Percentiles rank a stretch among this genome's conserved stretches.
Conservation (phyloP, 2,329 filamentous ascomycete species). For the Ilyonectria mors-panacis region DNA sequence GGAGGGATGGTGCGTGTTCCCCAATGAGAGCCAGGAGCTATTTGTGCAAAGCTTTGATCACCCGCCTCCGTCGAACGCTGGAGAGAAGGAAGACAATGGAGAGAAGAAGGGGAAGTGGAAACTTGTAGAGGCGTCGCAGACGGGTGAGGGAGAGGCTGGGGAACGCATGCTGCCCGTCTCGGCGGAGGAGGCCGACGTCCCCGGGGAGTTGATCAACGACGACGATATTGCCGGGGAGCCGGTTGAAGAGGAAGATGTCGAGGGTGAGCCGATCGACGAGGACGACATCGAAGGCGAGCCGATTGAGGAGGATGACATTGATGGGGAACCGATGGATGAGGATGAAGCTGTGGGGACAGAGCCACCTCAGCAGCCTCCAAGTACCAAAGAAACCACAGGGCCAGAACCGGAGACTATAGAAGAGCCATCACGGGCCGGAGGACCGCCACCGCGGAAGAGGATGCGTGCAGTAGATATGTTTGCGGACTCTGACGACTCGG, state of each 20-base stretch:
- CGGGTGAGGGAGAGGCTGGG: constrained; percentile 25
- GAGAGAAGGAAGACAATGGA: constrained; percentile 45
- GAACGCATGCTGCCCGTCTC: constrained; percentile 42
- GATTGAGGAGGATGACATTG: constrained; percentile 63
- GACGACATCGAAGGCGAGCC: constrained; percentile 62
- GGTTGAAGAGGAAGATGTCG: constrained; percentile 63
- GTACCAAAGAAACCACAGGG: constrained; percentile 39
- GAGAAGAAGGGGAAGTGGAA: constrained; percentile 64
- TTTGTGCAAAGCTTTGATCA: constrained; percentile 81
- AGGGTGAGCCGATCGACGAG: constrained; percentile 63
- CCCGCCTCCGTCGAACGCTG: constrained; percentile 65
- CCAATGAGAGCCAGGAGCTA: constrained; percentile 78
- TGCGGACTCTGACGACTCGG: constrained; percentile 77
- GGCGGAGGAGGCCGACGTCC: constrained; percentile 63
- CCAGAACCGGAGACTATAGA: constrained; percentile 23
- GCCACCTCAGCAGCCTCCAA: constrained; percentile 47
- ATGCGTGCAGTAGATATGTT: constrained; percentile 91
- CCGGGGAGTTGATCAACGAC: constrained; percentile 62
- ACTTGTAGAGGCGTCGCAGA: constrained; percentile 59
- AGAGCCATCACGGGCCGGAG: constrained; percentile 35
- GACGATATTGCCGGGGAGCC: constrained; percentile 58
- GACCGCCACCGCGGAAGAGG: constrained; percentile 68
- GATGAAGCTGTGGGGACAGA: constrained; percentile 55
- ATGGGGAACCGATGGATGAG: constrained; percentile 59
- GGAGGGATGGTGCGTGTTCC: constrained; percentile 81